Evolutionary conservation across 2,329 filamentous ascomycete species (phyloP).

Genomic region (Fusarium odoratissimum): DNA sequence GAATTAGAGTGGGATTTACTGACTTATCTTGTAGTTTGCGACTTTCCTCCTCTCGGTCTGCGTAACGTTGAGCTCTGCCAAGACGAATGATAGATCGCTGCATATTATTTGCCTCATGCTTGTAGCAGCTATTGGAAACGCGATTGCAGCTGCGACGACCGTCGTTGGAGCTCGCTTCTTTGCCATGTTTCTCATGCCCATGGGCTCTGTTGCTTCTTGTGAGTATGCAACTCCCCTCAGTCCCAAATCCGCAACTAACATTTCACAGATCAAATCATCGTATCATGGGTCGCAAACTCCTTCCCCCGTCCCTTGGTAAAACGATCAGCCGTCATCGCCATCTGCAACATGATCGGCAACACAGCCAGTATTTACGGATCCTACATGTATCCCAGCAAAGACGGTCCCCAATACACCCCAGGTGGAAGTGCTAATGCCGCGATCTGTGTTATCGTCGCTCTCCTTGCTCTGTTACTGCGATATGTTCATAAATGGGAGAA

Average conservation of each 20-base stretch:
- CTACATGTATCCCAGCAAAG: slow-evolving; percentile 59
- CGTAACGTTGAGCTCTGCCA: slow-evolving; percentile 66
- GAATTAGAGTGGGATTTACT: not conserved
- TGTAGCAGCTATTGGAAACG: slow-evolving; percentile 64
- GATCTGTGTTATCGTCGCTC: slow-evolving; percentile 70
- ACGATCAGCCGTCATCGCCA: slow-evolving; percentile 72
- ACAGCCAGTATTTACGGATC: slow-evolving; percentile 60
- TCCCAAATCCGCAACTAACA: too few relatives aligned
- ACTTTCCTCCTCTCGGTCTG: slow-evolving; percentile 65
- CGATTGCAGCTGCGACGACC: slow-evolving; percentile 64
- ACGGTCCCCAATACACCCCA: slow-evolving; percentile 58
- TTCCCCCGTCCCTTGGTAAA: slow-evolving; percentile 77
- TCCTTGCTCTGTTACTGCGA: slow-evolving; percentile 65
- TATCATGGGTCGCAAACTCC: slow-evolving; percentile 76
- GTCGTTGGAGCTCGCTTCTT: slow-evolving; percentile 66
- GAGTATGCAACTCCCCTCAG: slow-evolving; percentile 17
- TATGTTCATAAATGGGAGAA: slow-evolving; percentile 70
- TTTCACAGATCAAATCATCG: slow-evolving; percentile 64
- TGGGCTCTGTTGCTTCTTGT: slow-evolving; percentile 63
- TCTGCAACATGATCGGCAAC: slow-evolving; percentile 76
- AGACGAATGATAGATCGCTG: slow-evolving; percentile 64
- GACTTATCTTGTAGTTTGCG: slow-evolving; percentile 49
- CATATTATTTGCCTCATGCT: slow-evolving; percentile 67
- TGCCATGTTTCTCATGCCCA: slow-evolving; percentile 71
- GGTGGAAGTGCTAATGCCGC: slow-evolving; percentile 71